Evolutionary conservation across 306 rosid species (phyloP), one percentile per base, ranked within the genome.

Genomic region (Geum urbanum): DNA sequence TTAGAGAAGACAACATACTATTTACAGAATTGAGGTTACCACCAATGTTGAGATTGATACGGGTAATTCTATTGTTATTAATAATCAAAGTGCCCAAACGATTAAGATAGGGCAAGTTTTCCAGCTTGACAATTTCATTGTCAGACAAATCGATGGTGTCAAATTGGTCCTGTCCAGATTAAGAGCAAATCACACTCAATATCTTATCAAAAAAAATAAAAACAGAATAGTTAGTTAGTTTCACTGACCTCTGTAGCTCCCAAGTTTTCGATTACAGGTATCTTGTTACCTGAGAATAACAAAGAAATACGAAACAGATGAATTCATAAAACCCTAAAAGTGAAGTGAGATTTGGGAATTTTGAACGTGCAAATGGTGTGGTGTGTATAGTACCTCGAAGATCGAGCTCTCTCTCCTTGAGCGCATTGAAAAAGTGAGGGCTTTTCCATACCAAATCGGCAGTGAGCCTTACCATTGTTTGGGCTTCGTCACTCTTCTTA

Each of bases 371-470:
- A 8, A 49, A 46, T 14, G 20, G 43, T 5, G 60, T 7, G 5
- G 37, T 32, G 3, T 32, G 37, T 32, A 32, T 32, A 76, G 37
- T 3, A 91, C 96, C 98, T 78, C 97, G 86, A 61, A 92, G 94
- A 75, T 92, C 98, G 66, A 92, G 81, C 84, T 92, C 98, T 18
- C 97, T 86, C 63, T 90, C 98, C 76, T 86, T 90, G 5, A 92
- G 58, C 35, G 98, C 87, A 72, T 92, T 92, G 86, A 92, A 88
- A 72, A 92, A 90, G 76, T 92, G 98, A 67, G 98, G 97, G 81
- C 98, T 90, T 78, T 92, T 92, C 98, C 98, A 92, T 37, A 92
- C 74, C 74, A 92, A 81, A 71, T 92, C 97, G 47, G 96, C 98
- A 6, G 87, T 86, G 71, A 90, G 91, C 51, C 97, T 88, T 78